Evolutionary conservation across 78 protist species (phyloP).

Genomic region (Mantamonas sphyraenae): DNA sequence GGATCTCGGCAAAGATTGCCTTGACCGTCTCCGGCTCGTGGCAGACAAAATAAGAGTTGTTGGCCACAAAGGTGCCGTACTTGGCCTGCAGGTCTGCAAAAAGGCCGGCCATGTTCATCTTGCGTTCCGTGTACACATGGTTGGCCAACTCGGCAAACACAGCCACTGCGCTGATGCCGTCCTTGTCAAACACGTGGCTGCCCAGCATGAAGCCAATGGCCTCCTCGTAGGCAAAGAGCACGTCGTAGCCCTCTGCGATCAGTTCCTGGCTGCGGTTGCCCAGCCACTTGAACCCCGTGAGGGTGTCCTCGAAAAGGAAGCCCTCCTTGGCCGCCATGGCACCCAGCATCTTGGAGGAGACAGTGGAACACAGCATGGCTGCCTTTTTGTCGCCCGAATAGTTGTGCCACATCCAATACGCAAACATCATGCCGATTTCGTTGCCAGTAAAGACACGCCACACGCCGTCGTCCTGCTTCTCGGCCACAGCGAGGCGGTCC

Average conservation of each 20-base stretch:
- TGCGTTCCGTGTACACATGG: not conserved
- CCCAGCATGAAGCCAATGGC: constrained; percentile 86
- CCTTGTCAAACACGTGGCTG: constrained; percentile 81
- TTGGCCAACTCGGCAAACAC: constrained; percentile 70
- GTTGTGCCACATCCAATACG: constrained; percentile 67
- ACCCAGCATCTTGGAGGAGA: constrained; percentile 68
- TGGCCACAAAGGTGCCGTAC: constrained; percentile 27
- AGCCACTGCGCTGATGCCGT: constrained; percentile 86
- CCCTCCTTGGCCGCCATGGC: constrained; percentile 81
- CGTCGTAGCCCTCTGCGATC: constrained; percentile 33
- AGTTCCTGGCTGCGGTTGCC: constrained; percentile 76
- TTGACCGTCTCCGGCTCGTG: constrained; percentile 53
- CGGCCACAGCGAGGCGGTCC: constrained; percentile 94
- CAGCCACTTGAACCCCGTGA: constrained; percentile 98
- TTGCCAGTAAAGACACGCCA: constrained; percentile 94
- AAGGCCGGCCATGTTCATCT: too few relatives aligned
- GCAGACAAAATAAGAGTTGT: constrained; percentile 68
- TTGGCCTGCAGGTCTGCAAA: not conserved
- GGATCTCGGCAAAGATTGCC: constrained; percentile 51
- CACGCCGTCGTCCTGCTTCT: constrained; percentile 53
- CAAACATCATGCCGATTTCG: constrained; percentile 89
- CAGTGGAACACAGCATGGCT: constrained; percentile 80
- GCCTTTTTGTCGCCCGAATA: constrained; percentile 1
- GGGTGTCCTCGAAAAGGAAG: constrained; percentile 58
- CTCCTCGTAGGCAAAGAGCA: constrained; percentile 85